Base-by-base conservation (phyloP, 768 basidiomycete species). In the Lactifluus echinatus region DNA sequence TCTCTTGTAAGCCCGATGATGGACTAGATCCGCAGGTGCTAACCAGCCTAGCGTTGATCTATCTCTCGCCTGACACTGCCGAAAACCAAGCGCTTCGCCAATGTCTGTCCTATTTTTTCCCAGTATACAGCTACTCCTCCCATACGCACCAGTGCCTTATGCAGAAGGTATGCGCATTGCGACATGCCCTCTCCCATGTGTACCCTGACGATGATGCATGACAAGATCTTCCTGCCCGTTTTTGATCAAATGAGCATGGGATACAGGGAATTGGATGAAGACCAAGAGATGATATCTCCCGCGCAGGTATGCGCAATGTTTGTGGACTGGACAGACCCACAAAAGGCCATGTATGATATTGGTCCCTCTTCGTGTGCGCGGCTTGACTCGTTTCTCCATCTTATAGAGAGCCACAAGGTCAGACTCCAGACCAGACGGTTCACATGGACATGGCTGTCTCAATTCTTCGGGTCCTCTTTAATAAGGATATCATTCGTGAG, bases 311-410 rank as follows among this genome's bases (percentile, higher is more conserved):
- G 82, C 0, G 72, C 84, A n/a, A 78, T 93, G 71, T 77, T 94
- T 65, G 76, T 86, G 2, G 91, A 93, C 62, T 95, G 93, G 92
- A 89, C 87, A 3, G 86, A 94, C 66, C 87, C 90, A 0, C 76
- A 81, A 65, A 91, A 89, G 65, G 78, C 79, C 34, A 77, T 81
- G 66, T 79, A 65, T 74, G 75, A 71, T 66, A 71, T 73, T 14
- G 11, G n/a, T 45, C 21, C 42, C 10, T 5, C 8, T 43, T 48
- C 26, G 4, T 33, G 19, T 39, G 49, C 39, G 50, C 4, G 49
- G 8, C 56, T 29, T 54, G n/a, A 26, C 10, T 36, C 52, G 57
- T 21, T 54, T 37, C 33, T 37, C 2, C 19, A 3, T 17, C 63
- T 7, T 55, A 14, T 21, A 80, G 79, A 24, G 75, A 76, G 42